These are phyloP conservation scores for Lichenothelia convexa DNA, from an alignment of 495 filamentous ascomycete genomes.

Conservation along the genomic window DNA sequence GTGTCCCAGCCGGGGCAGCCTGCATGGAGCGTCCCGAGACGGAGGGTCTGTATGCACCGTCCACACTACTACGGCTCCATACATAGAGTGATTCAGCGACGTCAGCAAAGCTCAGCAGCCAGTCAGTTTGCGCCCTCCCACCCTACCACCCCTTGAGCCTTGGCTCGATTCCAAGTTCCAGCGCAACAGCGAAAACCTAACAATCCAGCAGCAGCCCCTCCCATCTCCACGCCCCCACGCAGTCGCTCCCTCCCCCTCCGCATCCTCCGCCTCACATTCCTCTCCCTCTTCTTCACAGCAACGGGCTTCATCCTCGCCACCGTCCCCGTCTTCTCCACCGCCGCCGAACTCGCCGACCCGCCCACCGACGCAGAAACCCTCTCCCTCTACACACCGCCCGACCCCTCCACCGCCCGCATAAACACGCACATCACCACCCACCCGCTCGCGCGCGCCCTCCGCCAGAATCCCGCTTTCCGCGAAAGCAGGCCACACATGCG, in stretches of 20 bases:
- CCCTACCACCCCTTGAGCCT: too few relatives aligned
- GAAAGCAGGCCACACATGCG: conserved; percentile 79
- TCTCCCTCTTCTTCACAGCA: conserved; percentile 28
- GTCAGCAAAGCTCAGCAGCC: too few relatives aligned
- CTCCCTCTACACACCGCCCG: conserved; percentile 41
- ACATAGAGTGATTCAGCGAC: too few relatives aligned
- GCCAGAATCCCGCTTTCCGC: conserved; percentile 43
- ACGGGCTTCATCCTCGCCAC: conserved; percentile 37
- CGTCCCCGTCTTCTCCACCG: conserved; percentile 26
- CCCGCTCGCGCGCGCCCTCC: conserved; percentile 48
- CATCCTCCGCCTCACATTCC: conserved; percentile 15
- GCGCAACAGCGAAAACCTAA: too few relatives aligned
- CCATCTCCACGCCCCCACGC: background rate
- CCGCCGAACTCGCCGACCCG: conserved; percentile 20
- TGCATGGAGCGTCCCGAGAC: too few relatives aligned
- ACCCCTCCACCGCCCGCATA: conserved; percentile 40
- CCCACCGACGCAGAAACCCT: conserved; percentile 60
- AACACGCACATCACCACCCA: conserved; percentile 59
- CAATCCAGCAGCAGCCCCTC: too few relatives aligned
- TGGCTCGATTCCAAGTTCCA: too few relatives aligned
- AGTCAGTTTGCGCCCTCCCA: too few relatives aligned
- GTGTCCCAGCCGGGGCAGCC: too few relatives aligned
- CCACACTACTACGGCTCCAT: too few relatives aligned
- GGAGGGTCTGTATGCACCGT: too few relatives aligned
- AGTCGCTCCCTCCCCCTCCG: conserved; percentile 5